phyloP scores from a whole-genome alignment of 345 rosid genomes.

The Euphorbia tirucalli region DNA sequence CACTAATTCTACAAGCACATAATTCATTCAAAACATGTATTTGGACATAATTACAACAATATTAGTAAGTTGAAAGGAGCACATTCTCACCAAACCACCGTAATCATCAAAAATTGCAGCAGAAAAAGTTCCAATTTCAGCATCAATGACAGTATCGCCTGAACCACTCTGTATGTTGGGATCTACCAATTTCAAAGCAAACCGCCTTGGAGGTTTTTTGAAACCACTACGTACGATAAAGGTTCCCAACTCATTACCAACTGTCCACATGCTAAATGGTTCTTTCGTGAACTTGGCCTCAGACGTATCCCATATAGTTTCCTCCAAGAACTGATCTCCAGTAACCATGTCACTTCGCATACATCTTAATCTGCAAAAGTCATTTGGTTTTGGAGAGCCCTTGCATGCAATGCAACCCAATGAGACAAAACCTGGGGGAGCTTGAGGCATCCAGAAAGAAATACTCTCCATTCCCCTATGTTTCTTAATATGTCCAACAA shows the following conservation, averaged over 20 bases:
- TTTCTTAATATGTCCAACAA: slow-evolving; percentile 82
- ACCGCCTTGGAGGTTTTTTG: slow-evolving; percentile 89
- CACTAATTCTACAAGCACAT: neutral
- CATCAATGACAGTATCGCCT: slow-evolving; percentile 73
- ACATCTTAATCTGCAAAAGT: slow-evolving; percentile 68
- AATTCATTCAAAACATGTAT: neutral
- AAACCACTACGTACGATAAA: slow-evolving; percentile 79
- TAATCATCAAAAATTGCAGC: slow-evolving; percentile 93
- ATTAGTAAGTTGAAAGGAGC: neutral
- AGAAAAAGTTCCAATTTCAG: slow-evolving; percentile 73
- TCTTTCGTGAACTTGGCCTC: slow-evolving; percentile 55
- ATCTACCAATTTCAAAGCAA: slow-evolving; percentile 86
- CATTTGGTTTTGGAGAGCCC: slow-evolving; percentile 62
- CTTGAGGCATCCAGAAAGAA: slow-evolving; percentile 93
- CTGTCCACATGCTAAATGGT: slow-evolving; percentile 86
- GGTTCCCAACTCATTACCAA: slow-evolving; percentile 71
- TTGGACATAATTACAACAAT: neutral
- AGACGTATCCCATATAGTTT: slow-evolving; percentile 87
- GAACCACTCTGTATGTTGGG: slow-evolving; percentile 51
- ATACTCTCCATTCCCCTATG: slow-evolving; percentile 75
- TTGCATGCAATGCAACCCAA: slow-evolving; percentile 85
- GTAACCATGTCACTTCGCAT: slow-evolving; percentile 81
- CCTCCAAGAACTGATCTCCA: slow-evolving; percentile 80
- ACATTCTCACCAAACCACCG: slow-evolving; percentile 84
- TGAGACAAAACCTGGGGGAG: slow-evolving; percentile 93